phyloP scores from a whole-genome alignment of 352 stramenopile species.

The Phytophthora agathidicida region DNA sequence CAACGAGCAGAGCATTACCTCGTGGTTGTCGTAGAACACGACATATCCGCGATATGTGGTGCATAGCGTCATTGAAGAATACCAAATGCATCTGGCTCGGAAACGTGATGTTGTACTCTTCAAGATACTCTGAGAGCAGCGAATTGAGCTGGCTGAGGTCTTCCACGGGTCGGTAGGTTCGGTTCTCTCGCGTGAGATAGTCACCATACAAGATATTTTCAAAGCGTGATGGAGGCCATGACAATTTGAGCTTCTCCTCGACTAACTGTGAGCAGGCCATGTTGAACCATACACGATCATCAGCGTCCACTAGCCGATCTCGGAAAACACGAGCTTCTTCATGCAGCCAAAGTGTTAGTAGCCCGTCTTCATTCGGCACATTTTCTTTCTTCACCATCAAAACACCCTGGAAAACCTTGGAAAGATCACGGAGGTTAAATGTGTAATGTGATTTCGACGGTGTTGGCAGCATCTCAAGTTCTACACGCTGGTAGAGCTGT shows the following conservation, averaged over 20 bases:
- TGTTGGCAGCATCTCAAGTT: slow-evolving; percentile 90
- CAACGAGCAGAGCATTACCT: slow-evolving; percentile 92
- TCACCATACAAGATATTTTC: slow-evolving; percentile 91
- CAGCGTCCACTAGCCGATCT: slow-evolving; percentile 88
- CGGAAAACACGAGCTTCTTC: slow-evolving; percentile 93
- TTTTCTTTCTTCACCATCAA: slow-evolving; percentile 92
- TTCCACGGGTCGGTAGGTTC: slow-evolving; percentile 73
- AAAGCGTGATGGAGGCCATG: slow-evolving; percentile 69
- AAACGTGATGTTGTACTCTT: slow-evolving; percentile 96
- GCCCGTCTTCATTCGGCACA: slow-evolving; percentile 62
- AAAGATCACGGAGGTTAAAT: slow-evolving; percentile 94
- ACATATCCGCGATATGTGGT: slow-evolving; percentile 94
- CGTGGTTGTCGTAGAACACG: slow-evolving; percentile 92
- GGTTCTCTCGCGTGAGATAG: slow-evolving; percentile 85
- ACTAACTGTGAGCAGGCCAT: slow-evolving; percentile 72
- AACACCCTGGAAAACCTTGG: slow-evolving; percentile 93
- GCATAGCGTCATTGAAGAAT: slow-evolving; percentile 95
- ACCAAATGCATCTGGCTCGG: slow-evolving; percentile 94
- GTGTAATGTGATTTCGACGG: slow-evolving; percentile 94
- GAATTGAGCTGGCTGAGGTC: slow-evolving; percentile 72
- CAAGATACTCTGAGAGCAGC: slow-evolving; percentile 90
- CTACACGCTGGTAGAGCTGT: slow-evolving; percentile 87
- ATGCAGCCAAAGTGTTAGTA: slow-evolving; percentile 92
- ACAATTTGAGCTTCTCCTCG: slow-evolving; percentile 64
- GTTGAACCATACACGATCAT: slow-evolving; percentile 92